Base-by-base conservation (phyloP, 176 grass and related monocot species). In the Triticum turgidum region DNA sequence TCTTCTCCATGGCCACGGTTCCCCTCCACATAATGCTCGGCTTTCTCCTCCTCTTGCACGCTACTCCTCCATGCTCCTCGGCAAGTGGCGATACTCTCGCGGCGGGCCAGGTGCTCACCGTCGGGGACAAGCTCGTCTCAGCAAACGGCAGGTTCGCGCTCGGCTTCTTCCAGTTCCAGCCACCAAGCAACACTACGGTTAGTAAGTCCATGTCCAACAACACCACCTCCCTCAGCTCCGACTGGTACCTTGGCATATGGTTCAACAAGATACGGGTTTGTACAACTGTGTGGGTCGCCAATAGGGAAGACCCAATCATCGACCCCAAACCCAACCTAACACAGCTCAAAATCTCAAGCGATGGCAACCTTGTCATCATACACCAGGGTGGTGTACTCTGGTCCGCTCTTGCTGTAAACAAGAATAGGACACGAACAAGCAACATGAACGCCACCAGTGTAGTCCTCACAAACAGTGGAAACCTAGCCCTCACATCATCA, bases 121-220 rank as follows among this genome's bases (percentile, higher is more conserved):
- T 51, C n/a, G 39, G 79, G 13, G 86, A 93, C 73, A 96, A 61
- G 51, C 89, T 94, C 3, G n/a, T 73, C 41, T 94, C 89, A 9
- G 6, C 68, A 1, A 80, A 83, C 25, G 87, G 83, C 49, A 89
- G 61, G 73, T 94, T 91, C 12, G 80, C 77, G 30, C 85, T 94
- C 54, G 87, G 92, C 35, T 91, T 94, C 80, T 91, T 91, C 84
- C 78, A 52, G 45, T 59, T 59, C 4, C 45, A 0, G 0, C 14
- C 14, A 27, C 25, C 45, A 32, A 54, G 73, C 4, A 52, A 45
- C 24, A 32, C 17, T 32, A 20, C 4, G 2, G 0, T 59, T 59
- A 76, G 73, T 11, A 52, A 76, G 73, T 54, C 49, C 73, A 52
- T 52, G 73, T 54, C 49, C 73, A 52, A 15, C 3, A 0, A 1